Conservation (phyloP, 2,329 filamentous ascomycete genomes). For the Penicillium sp. region DNA sequence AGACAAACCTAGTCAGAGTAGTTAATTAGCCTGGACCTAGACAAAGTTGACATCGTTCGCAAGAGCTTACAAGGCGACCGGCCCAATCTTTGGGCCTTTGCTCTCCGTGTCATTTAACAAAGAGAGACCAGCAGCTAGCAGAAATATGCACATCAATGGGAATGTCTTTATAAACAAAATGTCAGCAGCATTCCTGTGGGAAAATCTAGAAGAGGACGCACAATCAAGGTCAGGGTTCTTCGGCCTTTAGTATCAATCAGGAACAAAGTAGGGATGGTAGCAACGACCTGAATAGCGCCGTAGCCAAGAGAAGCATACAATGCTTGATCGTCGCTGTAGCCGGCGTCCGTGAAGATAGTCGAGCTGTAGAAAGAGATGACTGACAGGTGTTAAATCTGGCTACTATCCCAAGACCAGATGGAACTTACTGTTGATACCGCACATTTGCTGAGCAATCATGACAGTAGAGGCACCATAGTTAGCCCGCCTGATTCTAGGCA, state of each 20-base stretch:
- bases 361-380: conserved; percentile 70
- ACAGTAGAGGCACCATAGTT: conserved; percentile 72
- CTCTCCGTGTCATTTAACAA: conserved; percentile 45
- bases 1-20: conserved; percentile 58
- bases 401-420: conserved; percentile 36
- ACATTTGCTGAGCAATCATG: conserved; percentile 75
- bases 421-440: conserved; percentile 46
- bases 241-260: conserved; percentile 67
- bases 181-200: background rate
- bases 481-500: conserved; percentile 54
- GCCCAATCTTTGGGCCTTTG: conserved; percentile 35
- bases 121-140: conserved; percentile 59
- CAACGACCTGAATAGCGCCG: conserved; percentile 62
- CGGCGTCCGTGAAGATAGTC: conserved; percentile 55
- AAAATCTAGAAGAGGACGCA: conserved; percentile 1
- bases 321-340: conserved; percentile 55
- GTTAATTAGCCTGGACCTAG: conserved; percentile 31
- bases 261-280: conserved; percentile 61
- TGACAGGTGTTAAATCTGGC: conserved; percentile 44
- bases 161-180: conserved; percentile 57
- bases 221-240: conserved; percentile 47
- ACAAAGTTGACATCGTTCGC: too few relatives aligned
- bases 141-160: conserved; percentile 63
- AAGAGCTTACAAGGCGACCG: conserved; percentile 21
- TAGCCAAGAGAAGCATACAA: conserved; percentile 63